Conservation (phyloP, 768 basidiomycete genomes). For the Trametes meyenii region DNA sequence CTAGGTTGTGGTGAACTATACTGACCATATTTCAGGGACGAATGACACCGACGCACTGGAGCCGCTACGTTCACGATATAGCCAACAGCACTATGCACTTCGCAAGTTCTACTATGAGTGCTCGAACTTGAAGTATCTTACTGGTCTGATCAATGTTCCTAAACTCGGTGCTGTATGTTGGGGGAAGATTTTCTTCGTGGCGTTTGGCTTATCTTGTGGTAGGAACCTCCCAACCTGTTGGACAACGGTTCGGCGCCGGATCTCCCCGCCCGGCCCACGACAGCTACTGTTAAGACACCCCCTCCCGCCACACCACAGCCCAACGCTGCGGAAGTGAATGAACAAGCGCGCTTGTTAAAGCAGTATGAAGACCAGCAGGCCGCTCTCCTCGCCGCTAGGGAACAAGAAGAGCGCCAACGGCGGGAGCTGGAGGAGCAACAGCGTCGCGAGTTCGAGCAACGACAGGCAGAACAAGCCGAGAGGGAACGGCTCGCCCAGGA, state of each 20-base stretch:
- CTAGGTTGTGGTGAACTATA: neutral
- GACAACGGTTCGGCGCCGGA: constrained; percentile 85
- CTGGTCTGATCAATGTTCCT: constrained; percentile 96
- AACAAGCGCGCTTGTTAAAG: constrained; percentile 93
- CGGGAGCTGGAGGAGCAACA: constrained; percentile 77
- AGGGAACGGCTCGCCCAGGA: constrained; percentile 88
- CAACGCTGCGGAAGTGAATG: constrained; percentile 71
- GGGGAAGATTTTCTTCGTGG: neutral
- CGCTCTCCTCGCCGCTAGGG: constrained; percentile 78
- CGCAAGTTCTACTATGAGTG: constrained; percentile 99
- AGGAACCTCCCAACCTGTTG: constrained; percentile 96
- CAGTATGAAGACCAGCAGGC: constrained; percentile 96
- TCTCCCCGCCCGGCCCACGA: constrained; percentile 79
- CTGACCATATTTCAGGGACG: constrained; percentile 61
- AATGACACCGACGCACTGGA: constrained; percentile 88
- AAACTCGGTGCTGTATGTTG: constrained; percentile 82
- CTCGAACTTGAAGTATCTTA: constrained; percentile 96
- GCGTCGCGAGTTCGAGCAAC: constrained; percentile 86
- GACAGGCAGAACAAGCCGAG: constrained; percentile 87
- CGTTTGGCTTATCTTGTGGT: neutral
- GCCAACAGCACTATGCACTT: constrained; percentile 88
- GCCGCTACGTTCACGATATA: constrained; percentile 85
- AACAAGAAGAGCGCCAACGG: constrained; percentile 81
- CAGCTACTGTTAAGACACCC: constrained; percentile 51
- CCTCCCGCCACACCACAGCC: constrained; percentile 75